Base-by-base conservation (phyloP, 2,329 filamentous ascomycete genomes). In the Cladosporium sp. region DNA sequence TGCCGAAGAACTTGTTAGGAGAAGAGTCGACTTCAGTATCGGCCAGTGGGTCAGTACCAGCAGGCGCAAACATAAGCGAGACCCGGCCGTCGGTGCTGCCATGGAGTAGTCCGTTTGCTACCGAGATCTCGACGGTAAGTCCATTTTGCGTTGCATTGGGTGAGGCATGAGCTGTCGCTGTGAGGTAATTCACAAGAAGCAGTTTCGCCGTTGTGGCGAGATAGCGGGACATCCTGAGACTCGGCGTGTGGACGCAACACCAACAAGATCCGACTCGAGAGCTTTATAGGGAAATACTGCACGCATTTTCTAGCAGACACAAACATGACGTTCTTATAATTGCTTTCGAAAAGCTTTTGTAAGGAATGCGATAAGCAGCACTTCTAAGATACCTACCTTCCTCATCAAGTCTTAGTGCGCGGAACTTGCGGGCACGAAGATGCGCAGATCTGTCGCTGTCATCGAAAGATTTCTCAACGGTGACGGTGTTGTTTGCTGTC, bases 1-100 rank as follows among this genome's bases (percentile, higher is more conserved):
- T 72, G 46, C 78, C 78, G 64, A 75, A 79, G 58, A 79, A 76
- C n/a, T 71, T 67, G 65, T 78, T 73, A 0, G 74, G 73, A 0
- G 76, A 75, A 3, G 73, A 73, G 0, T 71, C 72, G 37, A 78
- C 76, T 63, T 78, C 78, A 5, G 73, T 77, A 49, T 78, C 73
- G 3, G 74, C 69, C n/a, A 79, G 71, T 28, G 77, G 77, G 66
- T 77, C 72, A 1, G 70, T 72, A 1, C 75, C 75, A 23, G 72
- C 71, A 8, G 76, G 77, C 4, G 76, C 75, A 64, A 78, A 73
- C 64, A 78, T 70, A 35, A 78, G 58, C 16, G 72, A 67, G 33
- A 78, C 67, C 18, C 73, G 73, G n/a, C 76, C 76, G 70, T 76
- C 71, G 2, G 70, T 75, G 46, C 69, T 69, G 18, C 66, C 40